Base-by-base conservation (phyloP, 2,329 filamentous ascomycete species). In the Sordariomycetes sp. region DNA sequence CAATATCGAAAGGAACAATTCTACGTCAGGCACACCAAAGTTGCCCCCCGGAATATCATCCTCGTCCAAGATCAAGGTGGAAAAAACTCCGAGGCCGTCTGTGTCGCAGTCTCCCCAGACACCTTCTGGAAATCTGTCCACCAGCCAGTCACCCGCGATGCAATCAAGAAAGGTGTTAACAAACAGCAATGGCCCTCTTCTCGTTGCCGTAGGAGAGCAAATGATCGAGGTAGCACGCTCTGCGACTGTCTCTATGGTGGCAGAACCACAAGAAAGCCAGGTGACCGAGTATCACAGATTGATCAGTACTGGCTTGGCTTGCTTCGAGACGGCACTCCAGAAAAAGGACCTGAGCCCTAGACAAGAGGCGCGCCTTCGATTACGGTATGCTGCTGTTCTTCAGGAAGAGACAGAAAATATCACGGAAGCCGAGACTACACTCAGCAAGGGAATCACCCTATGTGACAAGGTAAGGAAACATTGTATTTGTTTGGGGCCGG, bases 371-470 rank as follows among this genome's bases (percentile, higher is more conserved):
- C 72, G 72, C 36, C 60, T 86, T 34, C 72, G 80, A 19, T 55
- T 88, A 27, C 70, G 80, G 46, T 86, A 87, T 55, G 82, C 82
- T 2, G 75, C 72, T 21, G 61, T 88, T 6, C 55, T 90, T 17
- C 70, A 77, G 24, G 78, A 86, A 42, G 84, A 90, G 57, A 88
- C 83, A 3, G 79, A 84, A 21, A 87, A 87, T 42, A 61, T 77
- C 9, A 77, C 76, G 60, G 77, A 85, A 45, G 79, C 81, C 2
- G 83, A 88, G 54, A 81, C 77, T 10, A 67, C 78, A 4, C 55
- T 90, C 37, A 79, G 72, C 26, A 85, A 84, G 54, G 82, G 81
- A 6, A 78, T 84, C 35, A 70, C 74, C 3, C 61, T 83, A 3
- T 84, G 79, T 45, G 78, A 82, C 39, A 75, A 79, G 58, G 74